Conservation (phyloP, 371 early-diverging fungal genomes). For the Gilbertella persicaria region DNA sequence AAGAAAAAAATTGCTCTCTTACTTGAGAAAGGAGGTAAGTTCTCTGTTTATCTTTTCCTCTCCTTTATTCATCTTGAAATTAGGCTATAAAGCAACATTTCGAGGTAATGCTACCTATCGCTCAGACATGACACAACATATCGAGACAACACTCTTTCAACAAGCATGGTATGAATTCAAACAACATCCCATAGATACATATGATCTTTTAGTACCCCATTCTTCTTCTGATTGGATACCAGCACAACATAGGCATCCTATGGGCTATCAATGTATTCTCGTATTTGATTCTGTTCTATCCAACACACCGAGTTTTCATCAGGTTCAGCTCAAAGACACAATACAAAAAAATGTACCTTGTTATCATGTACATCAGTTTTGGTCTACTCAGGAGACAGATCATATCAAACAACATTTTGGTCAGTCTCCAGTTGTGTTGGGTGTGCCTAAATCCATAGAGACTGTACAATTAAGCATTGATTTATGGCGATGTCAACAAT, state of each 20-base stretch:
- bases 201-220: neutral
- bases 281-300: neutral
- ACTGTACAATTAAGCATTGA: slow-evolving; percentile 16
- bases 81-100: slow-evolving; percentile 11
- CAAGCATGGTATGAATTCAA: slow-evolving; percentile 5
- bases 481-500: slow-evolving; percentile 23
- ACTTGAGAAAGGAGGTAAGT: slow-evolving; percentile 9
- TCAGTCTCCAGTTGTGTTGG: slow-evolving; percentile 3
- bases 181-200: slow-evolving; percentile 3
- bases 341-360: slow-evolving; percentile 17
- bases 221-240: neutral
- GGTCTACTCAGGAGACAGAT: slow-evolving; percentile 5
- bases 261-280: slow-evolving; percentile 25
- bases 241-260: neutral
- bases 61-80: neutral
- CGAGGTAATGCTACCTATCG: slow-evolving; percentile 13
- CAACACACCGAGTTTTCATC: too few species aligned
- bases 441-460: slow-evolving; percentile 8
- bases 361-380: slow-evolving; percentile 13
- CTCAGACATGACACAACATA: slow-evolving; percentile 19
- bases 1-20: slow-evolving; percentile 6
- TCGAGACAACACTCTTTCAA: slow-evolving; percentile 4
- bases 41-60: neutral
- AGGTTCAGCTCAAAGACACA: too few species aligned
- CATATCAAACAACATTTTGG: neutral